Conservation (phyloP, 1,139 yeast genomes). For the Petasospora rhodanensis region DNA sequence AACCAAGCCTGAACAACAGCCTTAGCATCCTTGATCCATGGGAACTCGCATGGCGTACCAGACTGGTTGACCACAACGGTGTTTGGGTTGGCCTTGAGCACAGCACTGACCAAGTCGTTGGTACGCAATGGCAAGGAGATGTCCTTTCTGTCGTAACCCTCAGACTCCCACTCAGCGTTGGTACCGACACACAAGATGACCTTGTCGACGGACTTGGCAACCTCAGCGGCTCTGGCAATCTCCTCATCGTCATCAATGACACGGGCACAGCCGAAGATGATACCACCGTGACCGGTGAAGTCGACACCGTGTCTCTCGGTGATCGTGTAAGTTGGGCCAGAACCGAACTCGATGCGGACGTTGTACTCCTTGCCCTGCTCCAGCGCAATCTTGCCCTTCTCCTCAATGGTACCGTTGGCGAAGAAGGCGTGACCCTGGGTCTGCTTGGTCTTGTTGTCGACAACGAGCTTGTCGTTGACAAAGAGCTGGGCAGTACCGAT, state of each 20-base stretch:
- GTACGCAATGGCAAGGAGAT: slow-evolving; percentile 44
- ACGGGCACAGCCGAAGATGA: slow-evolving; percentile 32
- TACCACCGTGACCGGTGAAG: slow-evolving; percentile 41
- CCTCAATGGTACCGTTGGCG: slow-evolving; percentile 49
- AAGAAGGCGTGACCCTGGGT: slow-evolving; percentile 44
- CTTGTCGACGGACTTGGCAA: slow-evolving; percentile 45
- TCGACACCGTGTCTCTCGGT: slow-evolving; percentile 30
- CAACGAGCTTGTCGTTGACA: slow-evolving; percentile 46
- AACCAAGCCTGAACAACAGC: slow-evolving; percentile 50
- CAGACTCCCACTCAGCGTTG: slow-evolving; percentile 46
- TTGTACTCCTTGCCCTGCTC: slow-evolving; percentile 40
- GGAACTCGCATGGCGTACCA: slow-evolving; percentile 60
- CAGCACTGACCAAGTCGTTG: slow-evolving; percentile 42
- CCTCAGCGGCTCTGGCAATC: slow-evolving; percentile 36
- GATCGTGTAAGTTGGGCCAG: slow-evolving; percentile 39
- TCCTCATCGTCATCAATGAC: slow-evolving; percentile 30
- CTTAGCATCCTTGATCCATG: slow-evolving; percentile 46
- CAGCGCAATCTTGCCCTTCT: slow-evolving; percentile 33
- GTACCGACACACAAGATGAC: slow-evolving; percentile 44
- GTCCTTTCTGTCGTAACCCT: slow-evolving; percentile 32
- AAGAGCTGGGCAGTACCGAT: slow-evolving; percentile 52
- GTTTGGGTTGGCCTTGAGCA: slow-evolving; percentile 45
- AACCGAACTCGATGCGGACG: slow-evolving; percentile 47
- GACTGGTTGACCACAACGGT: slow-evolving; percentile 54
- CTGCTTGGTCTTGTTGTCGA: slow-evolving; percentile 54